Evolutionary conservation across 2,329 filamentous ascomycete species (phyloP).

Genomic region (Amesomyces nigricolor): DNA sequence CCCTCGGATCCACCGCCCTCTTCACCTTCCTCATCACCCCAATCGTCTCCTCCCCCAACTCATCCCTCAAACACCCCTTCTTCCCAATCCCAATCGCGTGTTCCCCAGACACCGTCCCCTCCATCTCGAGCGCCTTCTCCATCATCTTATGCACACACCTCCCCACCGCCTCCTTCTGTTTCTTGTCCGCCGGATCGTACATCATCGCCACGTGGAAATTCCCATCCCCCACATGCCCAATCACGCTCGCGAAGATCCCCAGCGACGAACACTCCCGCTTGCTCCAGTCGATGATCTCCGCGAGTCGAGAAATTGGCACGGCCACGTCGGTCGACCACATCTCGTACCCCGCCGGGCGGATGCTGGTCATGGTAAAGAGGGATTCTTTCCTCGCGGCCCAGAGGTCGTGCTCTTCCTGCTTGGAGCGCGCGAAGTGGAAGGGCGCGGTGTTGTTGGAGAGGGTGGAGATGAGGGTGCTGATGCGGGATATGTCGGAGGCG

Average conservation of each 20-base stretch:
- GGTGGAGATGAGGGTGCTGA: constrained; percentile 52
- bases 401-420: constrained; percentile 61
- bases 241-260: constrained; percentile 53
- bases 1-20: constrained; percentile 53
- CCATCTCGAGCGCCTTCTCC: constrained; percentile 58
- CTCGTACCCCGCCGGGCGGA: constrained; percentile 52
- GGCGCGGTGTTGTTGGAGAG: constrained; percentile 46
- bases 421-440: constrained; percentile 63
- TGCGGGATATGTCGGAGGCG: constrained; percentile 57
- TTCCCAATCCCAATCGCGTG: constrained; percentile 27
- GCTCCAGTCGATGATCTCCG: constrained; percentile 64
- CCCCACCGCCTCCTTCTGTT: constrained; percentile 38
- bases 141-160: constrained; percentile 60
- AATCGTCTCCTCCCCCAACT: constrained; percentile 55
- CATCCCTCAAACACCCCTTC: constrained; percentile 38
- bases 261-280: constrained; percentile 53
- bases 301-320: constrained; percentile 65
- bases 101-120: constrained; percentile 55
- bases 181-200: constrained; percentile 45
- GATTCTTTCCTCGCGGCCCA: constrained; percentile 74
- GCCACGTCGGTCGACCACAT: constrained; percentile 80
- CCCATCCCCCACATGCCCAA: constrained; percentile 63
- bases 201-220: constrained; percentile 52
- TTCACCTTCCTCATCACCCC: constrained; percentile 62
- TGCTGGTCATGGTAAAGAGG: constrained; percentile 66